Conservation (phyloP, 73 alveolate genomes). For the Paramecium biaurelia region DNA sequence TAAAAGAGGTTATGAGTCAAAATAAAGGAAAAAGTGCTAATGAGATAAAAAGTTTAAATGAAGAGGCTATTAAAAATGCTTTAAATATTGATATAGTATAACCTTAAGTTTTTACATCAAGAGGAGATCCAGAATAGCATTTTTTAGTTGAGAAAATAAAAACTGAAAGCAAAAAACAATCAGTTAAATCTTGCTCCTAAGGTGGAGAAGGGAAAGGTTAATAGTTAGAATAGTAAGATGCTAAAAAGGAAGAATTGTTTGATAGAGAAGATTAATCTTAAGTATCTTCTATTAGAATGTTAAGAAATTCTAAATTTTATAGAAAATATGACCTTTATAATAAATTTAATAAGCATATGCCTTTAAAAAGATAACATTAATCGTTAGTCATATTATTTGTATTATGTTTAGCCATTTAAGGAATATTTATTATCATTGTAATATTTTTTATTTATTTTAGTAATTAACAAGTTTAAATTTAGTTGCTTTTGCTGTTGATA, state of each 20-base stretch:
- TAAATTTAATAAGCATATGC: not conserved
- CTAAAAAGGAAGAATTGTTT: not conserved
- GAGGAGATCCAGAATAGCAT: conserved; percentile 6
- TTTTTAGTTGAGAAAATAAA: not conserved
- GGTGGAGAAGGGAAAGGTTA: not conserved
- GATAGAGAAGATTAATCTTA: conserved; percentile 19
- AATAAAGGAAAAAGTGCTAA: not conserved
- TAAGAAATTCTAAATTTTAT: conserved; percentile 18
- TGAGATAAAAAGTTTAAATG: not conserved
- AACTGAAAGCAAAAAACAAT: not conserved
- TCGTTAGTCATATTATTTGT: not conserved
- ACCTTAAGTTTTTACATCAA: not conserved
- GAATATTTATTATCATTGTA: not conserved
- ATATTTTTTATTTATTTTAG: not conserved
- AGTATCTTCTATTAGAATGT: not conserved
- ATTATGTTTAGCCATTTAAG: not conserved
- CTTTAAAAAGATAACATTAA: not conserved
- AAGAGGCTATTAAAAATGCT: not conserved
- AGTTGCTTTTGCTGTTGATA: not conserved
- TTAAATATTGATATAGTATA: not conserved
- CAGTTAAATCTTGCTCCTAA: not conserved
- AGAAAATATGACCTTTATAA: conserved; percentile 1
- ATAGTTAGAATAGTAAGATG: not conserved
- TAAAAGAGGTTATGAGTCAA: not conserved
- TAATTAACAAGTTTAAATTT: not conserved